phyloP scores from a whole-genome alignment of 73 alveolate genomes.

The Tetrahymena elliotti region DNA sequence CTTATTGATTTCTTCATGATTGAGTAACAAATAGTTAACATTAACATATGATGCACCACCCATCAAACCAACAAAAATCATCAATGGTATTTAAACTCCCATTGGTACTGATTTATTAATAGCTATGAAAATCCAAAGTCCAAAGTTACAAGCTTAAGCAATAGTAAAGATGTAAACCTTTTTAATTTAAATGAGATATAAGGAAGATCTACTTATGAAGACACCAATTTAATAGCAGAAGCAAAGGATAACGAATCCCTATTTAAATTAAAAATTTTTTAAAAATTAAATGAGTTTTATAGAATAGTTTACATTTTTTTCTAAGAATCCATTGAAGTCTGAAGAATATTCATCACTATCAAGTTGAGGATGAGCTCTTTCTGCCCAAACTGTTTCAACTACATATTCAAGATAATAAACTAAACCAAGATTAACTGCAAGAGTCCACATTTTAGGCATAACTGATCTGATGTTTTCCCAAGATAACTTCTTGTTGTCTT shows the following conservation, averaged over 20 bases:
- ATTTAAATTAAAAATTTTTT: background rate
- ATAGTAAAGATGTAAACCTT: slow-evolving; percentile 9
- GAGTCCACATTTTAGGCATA: slow-evolving; percentile 40
- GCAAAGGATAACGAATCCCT: background rate
- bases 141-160: background rate
- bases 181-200: background rate
- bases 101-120: background rate
- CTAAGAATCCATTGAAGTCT: background rate
- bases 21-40: slow-evolving; percentile 20
- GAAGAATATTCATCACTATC: background rate
- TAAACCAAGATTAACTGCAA: slow-evolving; percentile 45
- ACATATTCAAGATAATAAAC: slow-evolving; percentile 72
- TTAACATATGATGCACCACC: slow-evolving; percentile 39
- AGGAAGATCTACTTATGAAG: slow-evolving; percentile 28
- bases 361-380: slow-evolving; percentile 39
- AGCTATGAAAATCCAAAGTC: background rate
- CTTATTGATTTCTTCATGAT: slow-evolving; percentile 3
- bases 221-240: slow-evolving; percentile 4
- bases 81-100: slow-evolving; percentile 1
- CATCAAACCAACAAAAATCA: slow-evolving; percentile 40
- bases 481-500: slow-evolving; percentile 33
- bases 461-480: slow-evolving; percentile 22
- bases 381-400: slow-evolving; percentile 64
- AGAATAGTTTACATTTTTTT: background rate
- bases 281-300: too few species aligned